Conservation (phyloP, 2,329 filamentous ascomycete genomes). For the Trichoderma guizhouense region DNA sequence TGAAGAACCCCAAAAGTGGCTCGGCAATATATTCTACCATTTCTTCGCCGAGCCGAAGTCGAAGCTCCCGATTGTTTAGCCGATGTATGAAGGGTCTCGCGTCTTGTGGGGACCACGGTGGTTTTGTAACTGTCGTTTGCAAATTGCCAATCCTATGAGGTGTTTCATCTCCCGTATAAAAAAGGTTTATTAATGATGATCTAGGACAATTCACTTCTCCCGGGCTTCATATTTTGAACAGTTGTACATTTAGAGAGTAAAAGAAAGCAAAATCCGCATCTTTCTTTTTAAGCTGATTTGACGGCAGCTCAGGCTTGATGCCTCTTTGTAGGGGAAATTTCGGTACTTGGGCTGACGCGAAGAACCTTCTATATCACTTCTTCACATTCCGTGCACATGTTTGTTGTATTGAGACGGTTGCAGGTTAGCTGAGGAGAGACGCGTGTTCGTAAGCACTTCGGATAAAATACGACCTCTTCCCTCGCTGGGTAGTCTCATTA, state of each 20-base stretch:
- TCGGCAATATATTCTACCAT: background rate
- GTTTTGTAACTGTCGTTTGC: background rate
- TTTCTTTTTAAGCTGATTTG: background rate
- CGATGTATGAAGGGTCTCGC: background rate
- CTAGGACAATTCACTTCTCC: background rate
- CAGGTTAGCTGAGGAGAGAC: no score
- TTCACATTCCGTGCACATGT: no score
- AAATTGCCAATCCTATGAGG: background rate
- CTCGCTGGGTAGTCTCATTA: background rate
- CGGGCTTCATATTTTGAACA: background rate
- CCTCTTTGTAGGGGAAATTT: background rate
- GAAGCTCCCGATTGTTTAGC: background rate
- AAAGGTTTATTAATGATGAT: background rate
- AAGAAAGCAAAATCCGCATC: background rate
- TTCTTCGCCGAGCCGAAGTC: background rate
- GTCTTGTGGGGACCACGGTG: background rate
- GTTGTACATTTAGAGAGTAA: background rate
- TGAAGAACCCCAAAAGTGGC: background rate
- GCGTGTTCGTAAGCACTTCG: background rate
- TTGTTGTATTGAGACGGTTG: no score
- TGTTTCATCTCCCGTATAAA: background rate
- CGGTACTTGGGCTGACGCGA: background rate
- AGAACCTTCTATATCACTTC: no score
- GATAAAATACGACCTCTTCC: background rate
- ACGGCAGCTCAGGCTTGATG: background rate